These are phyloP conservation scores for Dimocarpus longan DNA, from an alignment of 345 rosid genomes.

Conservation along the genomic window DNA sequence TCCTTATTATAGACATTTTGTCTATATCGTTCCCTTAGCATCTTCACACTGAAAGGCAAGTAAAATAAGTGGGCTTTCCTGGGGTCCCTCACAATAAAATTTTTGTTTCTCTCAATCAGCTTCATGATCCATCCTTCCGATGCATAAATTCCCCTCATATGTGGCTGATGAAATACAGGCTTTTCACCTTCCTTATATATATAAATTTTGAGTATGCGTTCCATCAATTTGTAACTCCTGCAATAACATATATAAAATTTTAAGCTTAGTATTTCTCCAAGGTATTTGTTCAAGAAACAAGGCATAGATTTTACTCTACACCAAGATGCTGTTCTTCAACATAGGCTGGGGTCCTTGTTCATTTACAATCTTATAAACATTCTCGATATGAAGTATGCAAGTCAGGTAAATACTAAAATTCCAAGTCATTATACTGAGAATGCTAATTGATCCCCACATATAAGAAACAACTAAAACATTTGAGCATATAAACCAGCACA, in stretches of 20 bases:
- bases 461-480: neutral
- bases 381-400: neutral
- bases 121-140: slow-evolving; percentile 98
- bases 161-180: slow-evolving; percentile 76
- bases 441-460: neutral
- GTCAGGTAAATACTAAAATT: neutral
- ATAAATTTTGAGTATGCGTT: slow-evolving; percentile 68
- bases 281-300: neutral
- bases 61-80: slow-evolving; percentile 86
- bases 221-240: slow-evolving; percentile 93
- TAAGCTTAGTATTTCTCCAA: neutral
- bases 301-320: neutral
- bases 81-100: slow-evolving; percentile 73
- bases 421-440: neutral
- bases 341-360: neutral
- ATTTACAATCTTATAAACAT: neutral
- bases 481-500: neutral
- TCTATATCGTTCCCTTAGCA: slow-evolving; percentile 56
- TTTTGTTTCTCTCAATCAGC: slow-evolving; percentile 73
- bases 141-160: slow-evolving; percentile 78
- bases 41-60: slow-evolving; percentile 67
- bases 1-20: slow-evolving; percentile 38
- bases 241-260: slow-evolving; percentile 16
- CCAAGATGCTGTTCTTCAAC: neutral
- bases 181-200: slow-evolving; percentile 81